These are phyloP conservation scores for Didymosphaeria variabile DNA, from an alignment of 2,329 filamentous ascomycete species.

Conservation along the genomic window DNA sequence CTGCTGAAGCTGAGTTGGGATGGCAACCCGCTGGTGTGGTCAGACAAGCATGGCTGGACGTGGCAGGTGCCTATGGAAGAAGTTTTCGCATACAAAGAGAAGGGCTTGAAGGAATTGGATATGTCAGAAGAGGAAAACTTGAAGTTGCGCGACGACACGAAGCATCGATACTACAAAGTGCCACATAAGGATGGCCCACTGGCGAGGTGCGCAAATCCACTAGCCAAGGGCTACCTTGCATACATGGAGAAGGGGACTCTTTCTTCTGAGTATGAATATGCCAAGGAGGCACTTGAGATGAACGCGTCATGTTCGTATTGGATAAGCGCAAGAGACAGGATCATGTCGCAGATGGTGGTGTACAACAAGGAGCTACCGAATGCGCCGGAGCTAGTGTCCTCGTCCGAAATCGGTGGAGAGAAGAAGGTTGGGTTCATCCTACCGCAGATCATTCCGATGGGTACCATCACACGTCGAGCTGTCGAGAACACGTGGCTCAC, in stretches of 20 bases:
- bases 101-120: slow-evolving; percentile 77
- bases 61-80: slow-evolving; percentile 77
- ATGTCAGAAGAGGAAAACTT: slow-evolving; percentile 77
- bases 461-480: slow-evolving; percentile 90
- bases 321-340: slow-evolving; percentile 94
- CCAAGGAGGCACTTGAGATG: slow-evolving; percentile 96
- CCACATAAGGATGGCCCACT: slow-evolving; percentile 94
- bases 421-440: slow-evolving; percentile 79
- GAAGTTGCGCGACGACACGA: slow-evolving; percentile 70
- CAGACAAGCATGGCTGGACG: slow-evolving; percentile 90
- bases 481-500: slow-evolving; percentile 99
- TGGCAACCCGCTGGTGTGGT: slow-evolving; percentile 89
- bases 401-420: slow-evolving; percentile 31
- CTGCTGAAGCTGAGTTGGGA: slow-evolving; percentile 89
- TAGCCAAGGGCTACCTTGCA: slow-evolving; percentile 88
- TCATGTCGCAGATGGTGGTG: slow-evolving; percentile 94
- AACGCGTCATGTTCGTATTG: slow-evolving; percentile 99
- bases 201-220: slow-evolving; percentile 82
- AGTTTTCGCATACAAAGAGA: slow-evolving; percentile 70
- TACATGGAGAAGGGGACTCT: slow-evolving; percentile 92
- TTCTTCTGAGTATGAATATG: slow-evolving; percentile 86
- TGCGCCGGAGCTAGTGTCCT: slow-evolving; percentile 32
- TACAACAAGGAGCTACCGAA: slow-evolving; percentile 71
- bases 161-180: slow-evolving; percentile 84
- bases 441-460: slow-evolving; percentile 97